Percentiles rank a stretch among this genome's conserved stretches.
Evolutionary conservation across 768 basidiomycete genomes (phyloP).

Genomic region (Pisolithus marmoratus): DNA sequence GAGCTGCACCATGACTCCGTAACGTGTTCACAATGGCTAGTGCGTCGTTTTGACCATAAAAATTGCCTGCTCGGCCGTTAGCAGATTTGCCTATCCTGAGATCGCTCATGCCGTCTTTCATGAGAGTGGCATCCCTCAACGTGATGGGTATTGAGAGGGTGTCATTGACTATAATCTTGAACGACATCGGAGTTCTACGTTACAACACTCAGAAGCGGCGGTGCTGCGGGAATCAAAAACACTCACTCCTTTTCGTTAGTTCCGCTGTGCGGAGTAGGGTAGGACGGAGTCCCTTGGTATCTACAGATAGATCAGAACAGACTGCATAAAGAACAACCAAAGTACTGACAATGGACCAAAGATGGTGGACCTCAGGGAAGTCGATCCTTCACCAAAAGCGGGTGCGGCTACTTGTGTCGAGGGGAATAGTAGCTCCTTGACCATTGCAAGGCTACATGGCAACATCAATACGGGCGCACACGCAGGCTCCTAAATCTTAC

Average conservation of each 20-base stretch:
- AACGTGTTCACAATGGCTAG: constrained; percentile 48
- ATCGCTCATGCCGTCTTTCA: constrained; percentile 32
- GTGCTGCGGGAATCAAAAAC: background rate
- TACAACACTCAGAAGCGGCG: constrained; percentile 2
- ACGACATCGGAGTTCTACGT: constrained; percentile 24
- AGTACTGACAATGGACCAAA: constrained; percentile 58
- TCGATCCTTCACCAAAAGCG: constrained; percentile 14
- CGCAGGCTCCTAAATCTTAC: constrained; percentile 7
- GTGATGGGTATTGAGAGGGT: constrained; percentile 45
- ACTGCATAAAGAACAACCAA: background rate
- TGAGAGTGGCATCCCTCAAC: constrained; percentile 36
- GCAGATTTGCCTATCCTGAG: constrained; percentile 30
- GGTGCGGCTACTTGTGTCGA: constrained; percentile 18
- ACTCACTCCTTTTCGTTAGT: constrained; percentile 15
- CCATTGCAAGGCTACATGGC: constrained; percentile 33
- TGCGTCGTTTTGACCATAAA: constrained; percentile 47
- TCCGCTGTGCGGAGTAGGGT: background rate
- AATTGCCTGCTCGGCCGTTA: constrained; percentile 51
- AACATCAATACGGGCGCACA: constrained; percentile 1
- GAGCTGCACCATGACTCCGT: constrained; percentile 45
- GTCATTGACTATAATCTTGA: constrained; percentile 47
- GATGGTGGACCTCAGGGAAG: constrained; percentile 53
- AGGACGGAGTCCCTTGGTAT: constrained; percentile 19
- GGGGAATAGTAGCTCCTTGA: constrained; percentile 47
- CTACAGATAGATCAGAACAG: constrained; percentile 7